Evolutionary conservation across 805 yeast species (phyloP).

Genomic region (Sugiyamaella qingdaonensis): DNA sequence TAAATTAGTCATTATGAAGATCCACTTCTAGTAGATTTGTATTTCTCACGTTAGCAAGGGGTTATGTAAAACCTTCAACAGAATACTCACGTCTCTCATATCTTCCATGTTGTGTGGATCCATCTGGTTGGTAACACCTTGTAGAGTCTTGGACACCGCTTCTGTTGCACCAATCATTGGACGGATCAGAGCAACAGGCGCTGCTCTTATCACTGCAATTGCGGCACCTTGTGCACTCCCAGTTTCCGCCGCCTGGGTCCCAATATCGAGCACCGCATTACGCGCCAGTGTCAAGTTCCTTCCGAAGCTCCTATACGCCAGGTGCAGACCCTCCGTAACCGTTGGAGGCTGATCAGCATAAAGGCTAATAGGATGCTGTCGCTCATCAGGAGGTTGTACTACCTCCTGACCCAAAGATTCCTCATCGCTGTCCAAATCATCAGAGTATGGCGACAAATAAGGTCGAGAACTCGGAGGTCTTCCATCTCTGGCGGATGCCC

Average conservation of each 20-base stretch:
- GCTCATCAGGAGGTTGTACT: conserved; percentile 1
- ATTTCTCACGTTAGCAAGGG: not conserved
- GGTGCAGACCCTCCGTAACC: conserved; percentile 63
- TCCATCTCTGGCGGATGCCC: conserved; percentile 40
- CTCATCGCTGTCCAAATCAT: conserved; percentile 19
- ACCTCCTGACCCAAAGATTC: conserved; percentile 14
- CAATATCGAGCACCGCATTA: conserved; percentile 56
- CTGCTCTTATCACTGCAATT: conserved; percentile 60
- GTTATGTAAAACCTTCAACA: not conserved
- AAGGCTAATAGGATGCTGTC: conserved; percentile 49
- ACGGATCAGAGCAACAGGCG: conserved; percentile 75
- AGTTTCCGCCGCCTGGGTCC: conserved; percentile 58
- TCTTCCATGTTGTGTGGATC: conserved; percentile 38
- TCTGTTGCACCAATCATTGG: conserved; percentile 93
- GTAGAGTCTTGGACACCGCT: conserved; percentile 73
- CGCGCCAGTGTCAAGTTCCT: conserved; percentile 62
- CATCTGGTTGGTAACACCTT: conserved; percentile 78
- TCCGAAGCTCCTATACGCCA: conserved; percentile 72
- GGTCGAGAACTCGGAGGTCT: conserved; percentile 1
- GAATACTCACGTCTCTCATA: conserved; percentile 20
- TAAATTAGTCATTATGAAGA: not conserved
- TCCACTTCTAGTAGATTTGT: conserved; percentile 28
- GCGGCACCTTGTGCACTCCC: conserved; percentile 61
- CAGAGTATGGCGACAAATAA: conserved; percentile 24
- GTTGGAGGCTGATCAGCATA: conserved; percentile 82